Base-by-base conservation (phyloP, 805 yeast species). In the Pichia californica region DNA sequence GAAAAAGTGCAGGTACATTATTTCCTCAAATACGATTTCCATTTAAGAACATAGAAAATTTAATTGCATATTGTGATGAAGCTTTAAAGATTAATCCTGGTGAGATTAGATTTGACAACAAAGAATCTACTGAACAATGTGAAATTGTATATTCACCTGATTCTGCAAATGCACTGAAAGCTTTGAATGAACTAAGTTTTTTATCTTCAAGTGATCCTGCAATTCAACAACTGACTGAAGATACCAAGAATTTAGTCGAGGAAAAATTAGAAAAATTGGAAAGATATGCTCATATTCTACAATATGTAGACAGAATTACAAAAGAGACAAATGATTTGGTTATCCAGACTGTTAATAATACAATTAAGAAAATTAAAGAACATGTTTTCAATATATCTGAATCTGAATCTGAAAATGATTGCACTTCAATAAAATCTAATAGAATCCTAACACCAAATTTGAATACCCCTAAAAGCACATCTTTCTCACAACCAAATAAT, bases 271-370 rank as follows among this genome's bases (percentile, higher is more conserved):
- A 82, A 41, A 72, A 85, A 0, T 71, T 88, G 16, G 67, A 77
- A 15, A 68, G 96, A 54, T 69, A 85, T 43, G 81, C 86, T 13
- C 83, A 88, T 48, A 76, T 87, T 2, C 68, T 86, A 47, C 77
- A 82, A 43, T 88, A 83, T 58, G 79, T 85, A 18, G 83, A 83
- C 50, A 81, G 79, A 53, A 79, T 88, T 39, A 83, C 86, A 41
- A 76, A 73, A 41, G 96, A 89, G 60, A 84, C 88, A 4, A 93
- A 88, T 56, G 71, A 63, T 18, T 65, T 79, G 55, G 88, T 88
- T 3, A 62, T 84, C 23, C 63, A 68, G 30, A 69, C 82, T 2
- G 85, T 89, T 3, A 66, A 71, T 20, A 78, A 79, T 29, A 82
- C 93, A 0, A 72, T 88, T 2, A 61, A 64, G 30, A 76, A 72